Conservation (phyloP, 192 early-diverging fungal genomes). For the Spizellomyces sp. region DNA sequence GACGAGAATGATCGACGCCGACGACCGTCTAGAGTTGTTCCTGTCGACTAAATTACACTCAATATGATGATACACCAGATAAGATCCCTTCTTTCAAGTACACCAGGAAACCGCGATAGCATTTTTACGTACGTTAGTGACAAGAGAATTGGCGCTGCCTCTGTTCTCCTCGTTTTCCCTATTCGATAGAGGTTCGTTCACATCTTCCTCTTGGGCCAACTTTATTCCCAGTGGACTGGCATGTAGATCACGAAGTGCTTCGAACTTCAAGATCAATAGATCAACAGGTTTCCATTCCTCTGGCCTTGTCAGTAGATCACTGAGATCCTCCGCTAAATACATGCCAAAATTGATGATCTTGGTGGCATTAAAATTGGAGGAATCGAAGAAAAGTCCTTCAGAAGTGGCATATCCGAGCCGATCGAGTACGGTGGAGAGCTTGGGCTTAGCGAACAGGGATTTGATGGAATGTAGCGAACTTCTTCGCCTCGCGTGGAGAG, state of each 20-base stretch:
- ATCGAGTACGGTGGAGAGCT: not conserved
- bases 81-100: too few species aligned
- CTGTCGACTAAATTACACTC: too few species aligned
- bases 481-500: not conserved
- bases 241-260: slow-evolving; percentile 6
- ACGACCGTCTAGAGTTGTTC: too few species aligned
- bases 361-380: slow-evolving; percentile 6
- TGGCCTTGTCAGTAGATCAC: not conserved
- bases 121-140: not conserved
- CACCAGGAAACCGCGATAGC: not conserved
- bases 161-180: not conserved
- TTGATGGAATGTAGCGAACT: not conserved
- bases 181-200: not conserved
- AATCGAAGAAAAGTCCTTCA: slow-evolving; percentile 6
- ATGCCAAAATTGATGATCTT: slow-evolving; percentile 7
- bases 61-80: too few species aligned
- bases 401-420: not conserved
- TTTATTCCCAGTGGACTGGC: not conserved
- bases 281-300: slow-evolving; percentile 10
- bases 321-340: slow-evolving; percentile 2
- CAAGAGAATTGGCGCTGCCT: not conserved
- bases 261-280: slow-evolving; percentile 6
- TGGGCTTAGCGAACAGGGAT: not conserved
- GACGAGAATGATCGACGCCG: slow-evolving; percentile 1
- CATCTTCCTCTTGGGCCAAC: not conserved